phyloP scores from a whole-genome alignment of 345 rosid species.

The Capsella bursapastoris region DNA sequence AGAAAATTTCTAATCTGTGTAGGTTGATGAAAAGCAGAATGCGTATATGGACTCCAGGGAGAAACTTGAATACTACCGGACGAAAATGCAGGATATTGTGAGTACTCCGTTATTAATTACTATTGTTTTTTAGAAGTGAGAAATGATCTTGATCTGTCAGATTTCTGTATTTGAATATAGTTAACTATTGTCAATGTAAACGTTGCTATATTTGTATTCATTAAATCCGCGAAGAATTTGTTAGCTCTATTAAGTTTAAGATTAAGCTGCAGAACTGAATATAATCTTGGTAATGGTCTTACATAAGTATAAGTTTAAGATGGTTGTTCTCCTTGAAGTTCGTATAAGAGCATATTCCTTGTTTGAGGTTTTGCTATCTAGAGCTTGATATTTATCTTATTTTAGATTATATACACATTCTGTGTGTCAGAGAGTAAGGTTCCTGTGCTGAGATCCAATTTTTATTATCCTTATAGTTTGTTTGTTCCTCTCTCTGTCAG shows the following conservation, averaged over 20 bases:
- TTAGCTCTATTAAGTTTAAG: not conserved
- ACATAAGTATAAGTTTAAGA: not conserved
- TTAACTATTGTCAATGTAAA: not conserved
- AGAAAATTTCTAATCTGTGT: conserved; percentile 31
- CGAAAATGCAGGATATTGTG: conserved; percentile 97
- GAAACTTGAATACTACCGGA: conserved; percentile 90
- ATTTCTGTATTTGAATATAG: not conserved
- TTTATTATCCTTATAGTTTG: conserved; percentile 16
- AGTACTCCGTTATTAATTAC: conserved; percentile 50
- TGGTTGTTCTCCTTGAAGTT: conserved; percentile 18
- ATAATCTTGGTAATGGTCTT: conserved; percentile 22
- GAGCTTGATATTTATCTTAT: conserved; percentile 22
- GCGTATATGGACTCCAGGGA: conserved; percentile 82
- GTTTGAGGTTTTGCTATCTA: conserved; percentile 21
- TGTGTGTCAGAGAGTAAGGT: conserved; percentile 13
- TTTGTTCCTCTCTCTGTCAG: conserved; percentile 45
- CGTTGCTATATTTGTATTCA: not conserved
- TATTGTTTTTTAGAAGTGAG: conserved; percentile 23
- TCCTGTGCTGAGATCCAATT: conserved; percentile 21
- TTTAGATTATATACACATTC: not conserved
- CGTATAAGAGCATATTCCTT: not conserved
- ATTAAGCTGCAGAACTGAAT: conserved; percentile 13
- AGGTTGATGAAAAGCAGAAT: conserved; percentile 69
- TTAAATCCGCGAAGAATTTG: not conserved
- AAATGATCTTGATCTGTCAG: conserved; percentile 12